A percentile compares a stretch with the other conserved stretches of the same genome.
Conservation (phyloP, 163 green algal genomes). For the Volvox carteri region DNA sequence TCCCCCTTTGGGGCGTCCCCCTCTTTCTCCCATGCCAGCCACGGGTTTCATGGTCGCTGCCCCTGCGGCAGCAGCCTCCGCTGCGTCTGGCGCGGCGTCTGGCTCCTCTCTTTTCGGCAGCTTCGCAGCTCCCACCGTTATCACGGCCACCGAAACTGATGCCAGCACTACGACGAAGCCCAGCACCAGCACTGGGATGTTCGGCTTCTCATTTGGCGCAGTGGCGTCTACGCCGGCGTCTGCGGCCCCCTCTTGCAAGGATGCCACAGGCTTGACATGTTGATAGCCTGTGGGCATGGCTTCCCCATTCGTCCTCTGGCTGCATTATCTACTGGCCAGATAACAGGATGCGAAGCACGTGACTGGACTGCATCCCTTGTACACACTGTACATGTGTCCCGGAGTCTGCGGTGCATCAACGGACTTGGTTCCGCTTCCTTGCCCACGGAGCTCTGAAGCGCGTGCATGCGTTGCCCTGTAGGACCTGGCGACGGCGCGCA, state of each 20-base stretch:
- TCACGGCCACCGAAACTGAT: neutral
- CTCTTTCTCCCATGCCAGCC: neutral
- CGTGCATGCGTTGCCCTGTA: too few species aligned
- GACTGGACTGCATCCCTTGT: neutral
- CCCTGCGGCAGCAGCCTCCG: neutral
- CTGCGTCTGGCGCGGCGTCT: neutral
- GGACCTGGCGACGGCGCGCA: slow-evolving; percentile 45
- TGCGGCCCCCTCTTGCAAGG: too few species aligned
- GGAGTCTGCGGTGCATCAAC: too few species aligned
- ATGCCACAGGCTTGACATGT: too few species aligned
- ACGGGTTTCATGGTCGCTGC: slow-evolving; percentile 16
- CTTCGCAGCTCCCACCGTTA: neutral
- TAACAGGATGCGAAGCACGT: too few species aligned
- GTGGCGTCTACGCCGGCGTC: neutral
- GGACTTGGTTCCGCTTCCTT: too few species aligned
- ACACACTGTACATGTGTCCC: too few species aligned
- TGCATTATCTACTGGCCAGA: too few species aligned
- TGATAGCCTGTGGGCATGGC: too few species aligned
- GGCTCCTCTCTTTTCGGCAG: neutral
- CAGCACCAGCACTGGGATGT: neutral
- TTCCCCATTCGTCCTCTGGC: too few species aligned
- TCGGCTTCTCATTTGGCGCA: slow-evolving; percentile 5
- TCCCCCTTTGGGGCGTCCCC: neutral
- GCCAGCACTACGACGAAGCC: too few species aligned
- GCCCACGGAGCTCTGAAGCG: too few species aligned